Conservation (phyloP, 345 rosid genomes). For the Pistacia integerrima region DNA sequence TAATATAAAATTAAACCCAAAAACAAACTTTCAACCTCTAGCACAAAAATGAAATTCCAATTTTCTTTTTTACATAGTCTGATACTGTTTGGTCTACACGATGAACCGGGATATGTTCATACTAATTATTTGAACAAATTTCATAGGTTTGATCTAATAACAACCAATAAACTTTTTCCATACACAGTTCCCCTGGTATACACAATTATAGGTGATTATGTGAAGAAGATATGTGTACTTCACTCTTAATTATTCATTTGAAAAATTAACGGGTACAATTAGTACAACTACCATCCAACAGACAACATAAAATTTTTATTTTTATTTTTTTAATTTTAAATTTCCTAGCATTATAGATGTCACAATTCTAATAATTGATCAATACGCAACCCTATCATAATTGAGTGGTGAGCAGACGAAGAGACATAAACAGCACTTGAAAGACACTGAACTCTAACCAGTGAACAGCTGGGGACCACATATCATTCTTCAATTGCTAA, state of each 20-base stretch:
- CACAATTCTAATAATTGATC: not conserved
- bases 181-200: too few species aligned
- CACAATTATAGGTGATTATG: too few species aligned
- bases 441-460: not conserved
- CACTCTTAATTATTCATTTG: not conserved
- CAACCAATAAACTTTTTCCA: too few species aligned
- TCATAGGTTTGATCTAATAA: too few species aligned
- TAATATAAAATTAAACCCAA: not conserved
- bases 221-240: not conserved
- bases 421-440: not conserved
- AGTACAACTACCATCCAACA: not conserved
- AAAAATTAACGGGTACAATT: not conserved
- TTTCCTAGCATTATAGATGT: too few species aligned
- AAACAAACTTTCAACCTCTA: not conserved
- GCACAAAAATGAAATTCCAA: not conserved
- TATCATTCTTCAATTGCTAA: not conserved
- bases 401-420: not conserved
- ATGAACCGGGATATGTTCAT: not conserved
- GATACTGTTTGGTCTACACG: not conserved
- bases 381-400: not conserved
- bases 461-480: not conserved
- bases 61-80: not conserved
- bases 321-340: too few species aligned
- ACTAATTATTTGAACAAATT: too few species aligned
- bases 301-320: not conserved